A percentile compares a stretch with the other conserved stretches of the same genome.
Conservation (phyloP, 2,329 filamentous ascomycete species). For the Fusarium sp. region DNA sequence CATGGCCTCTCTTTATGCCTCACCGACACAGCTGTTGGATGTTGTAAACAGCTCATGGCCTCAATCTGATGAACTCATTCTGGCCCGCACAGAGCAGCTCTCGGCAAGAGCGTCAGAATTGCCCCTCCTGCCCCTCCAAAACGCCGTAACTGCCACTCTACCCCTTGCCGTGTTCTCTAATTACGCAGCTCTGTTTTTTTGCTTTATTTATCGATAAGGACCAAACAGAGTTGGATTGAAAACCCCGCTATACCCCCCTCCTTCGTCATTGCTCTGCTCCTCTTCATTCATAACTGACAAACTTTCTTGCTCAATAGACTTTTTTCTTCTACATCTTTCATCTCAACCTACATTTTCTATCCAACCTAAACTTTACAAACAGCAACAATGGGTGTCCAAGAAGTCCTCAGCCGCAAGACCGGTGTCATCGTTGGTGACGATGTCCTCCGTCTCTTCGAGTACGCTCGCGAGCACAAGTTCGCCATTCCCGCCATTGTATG, state of each 20-base stretch:
- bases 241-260: slow-evolving; percentile 40
- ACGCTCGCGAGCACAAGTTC: slow-evolving; percentile 87
- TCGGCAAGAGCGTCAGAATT: slow-evolving; percentile 27
- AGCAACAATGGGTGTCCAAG: slow-evolving; percentile 51
- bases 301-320: slow-evolving; percentile 38
- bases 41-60: slow-evolving; percentile 39
- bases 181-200: slow-evolving; percentile 16
- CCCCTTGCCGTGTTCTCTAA: slow-evolving; percentile 25
- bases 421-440: slow-evolving; percentile 66
- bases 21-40: slow-evolving; percentile 38
- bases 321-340: slow-evolving; percentile 24
- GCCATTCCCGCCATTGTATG: slow-evolving; percentile 82
- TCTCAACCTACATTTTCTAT: slow-evolving; percentile 29
- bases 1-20: slow-evolving; percentile 34
- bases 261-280: slow-evolving; percentile 35
- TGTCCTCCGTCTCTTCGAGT: slow-evolving; percentile 79
- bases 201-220: slow-evolving; percentile 40
- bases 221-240: slow-evolving; percentile 32
- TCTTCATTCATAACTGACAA: slow-evolving; percentile 38
- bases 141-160: slow-evolving; percentile 12
- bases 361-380: slow-evolving; percentile 31
- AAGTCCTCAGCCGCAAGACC: slow-evolving; percentile 61
- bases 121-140: slow-evolving; percentile 31
- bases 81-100: slow-evolving; percentile 33
- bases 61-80: slow-evolving; percentile 38